Base-by-base conservation (phyloP, 352 stramenopile species). In the Lagenidium sp. region DNA sequence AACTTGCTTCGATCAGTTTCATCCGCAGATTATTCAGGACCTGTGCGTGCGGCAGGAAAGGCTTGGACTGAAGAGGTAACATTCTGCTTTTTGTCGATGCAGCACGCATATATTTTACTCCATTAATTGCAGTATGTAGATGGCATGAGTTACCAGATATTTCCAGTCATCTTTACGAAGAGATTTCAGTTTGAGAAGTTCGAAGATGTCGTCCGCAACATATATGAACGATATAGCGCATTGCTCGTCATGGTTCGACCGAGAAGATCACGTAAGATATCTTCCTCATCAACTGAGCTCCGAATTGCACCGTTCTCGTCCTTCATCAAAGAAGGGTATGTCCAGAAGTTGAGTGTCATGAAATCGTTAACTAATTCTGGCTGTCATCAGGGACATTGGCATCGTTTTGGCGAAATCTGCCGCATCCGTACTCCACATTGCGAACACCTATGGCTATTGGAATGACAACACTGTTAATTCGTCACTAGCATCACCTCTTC, bases 301-400 rank as follows among this genome's bases (percentile, higher is more conserved):
- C 53, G 50, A 16, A 50, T 80, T 7, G 57, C 60, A 20, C 70
- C 70, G 16, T 77, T 83, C 48, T 36, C 58, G 18, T 63, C 45
- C 5, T 48, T 53, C 6, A 70, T 86, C 21, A 44, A 41, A 35
- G 68, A 82, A 68, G 74, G 70, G 74, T 86, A 55, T 28, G 65
- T 53, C n/a, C n/a, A n/a, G n/a, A n/a, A n/a, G n/a, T n/a, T n/a
- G n/a, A n/a, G n/a, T n/a, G n/a, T n/a, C n/a, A n/a, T n/a, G n/a
- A n/a, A n/a, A n/a, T n/a, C n/a, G n/a, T n/a, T n/a, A n/a, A n/a
- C n/a, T n/a, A n/a, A n/a, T n/a, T n/a, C n/a, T n/a, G n/a, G n/a
- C n/a, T n/a, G n/a, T n/a, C n/a, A n/a, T n/a, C n/a, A 86, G 74
- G 0, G 74, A 86, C 52, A 76, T 84, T 47, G 70, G 74, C 0